Evolutionary conservation across 2,329 filamentous ascomycete genomes (phyloP), one percentile per base, ranked within the genome.

Genomic region (Fonsecaea monophora): DNA sequence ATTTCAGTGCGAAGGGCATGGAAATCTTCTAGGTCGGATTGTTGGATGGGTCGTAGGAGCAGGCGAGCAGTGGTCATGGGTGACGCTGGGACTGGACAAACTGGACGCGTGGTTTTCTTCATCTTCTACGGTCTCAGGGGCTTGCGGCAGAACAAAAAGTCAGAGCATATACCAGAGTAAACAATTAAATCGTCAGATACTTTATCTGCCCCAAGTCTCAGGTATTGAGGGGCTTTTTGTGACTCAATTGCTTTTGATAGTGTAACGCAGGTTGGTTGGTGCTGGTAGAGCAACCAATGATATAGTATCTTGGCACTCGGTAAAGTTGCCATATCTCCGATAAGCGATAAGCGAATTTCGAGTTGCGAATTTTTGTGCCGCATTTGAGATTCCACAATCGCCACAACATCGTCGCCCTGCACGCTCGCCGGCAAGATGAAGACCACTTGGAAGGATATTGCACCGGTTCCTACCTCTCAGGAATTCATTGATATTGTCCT

Each of bases 401-500:
- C 62, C 45, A 60, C 70, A 70, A 68, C 63, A 25, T 50, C 76
- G 32, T 78, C 76, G 18, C 21, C 48, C 9, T 25, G 37, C 38
- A 38, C 42, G 59, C 40, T 42, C 25, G 37, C 32, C 58, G 58
- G 42, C 76, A 86, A 72, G 60, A 74, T 86, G 84, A 86, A 86
- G 82, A 86, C 83, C 56, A 85, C 84, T 50, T 86, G 84, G 84
- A 86, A 87, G 76, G 85, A 87, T 77, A 96, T 96, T 74, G 89
- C 91, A 70, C 92, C 92, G 72, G 92, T 96, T 72, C 94, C 94
- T 66, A 96, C 92, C 75, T 90, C 90, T 79, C 90, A 96, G 84
- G 95, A 99, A 82, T 98, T 99, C 77, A 86, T 99, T 75, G 95
- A 99, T 81, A 97, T 99, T 78, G 94, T 98, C 72, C 87, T 99